Evolutionary conservation across 106 monocot species (phyloP).

Genomic region (Platanthera guangdongensis): DNA sequence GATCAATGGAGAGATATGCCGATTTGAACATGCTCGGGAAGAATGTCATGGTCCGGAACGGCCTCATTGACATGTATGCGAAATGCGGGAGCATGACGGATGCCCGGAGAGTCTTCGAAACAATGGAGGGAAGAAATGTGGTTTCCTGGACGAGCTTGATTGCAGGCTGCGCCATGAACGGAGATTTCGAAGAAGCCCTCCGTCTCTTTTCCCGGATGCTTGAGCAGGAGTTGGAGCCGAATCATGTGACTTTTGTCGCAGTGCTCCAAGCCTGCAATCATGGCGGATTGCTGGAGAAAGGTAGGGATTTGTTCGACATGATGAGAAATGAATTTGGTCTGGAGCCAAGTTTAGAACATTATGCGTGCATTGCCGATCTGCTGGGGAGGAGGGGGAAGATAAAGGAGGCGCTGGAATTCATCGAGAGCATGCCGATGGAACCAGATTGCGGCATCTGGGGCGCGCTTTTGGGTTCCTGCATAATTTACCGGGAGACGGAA

Average conservation of each 20-base stretch:
- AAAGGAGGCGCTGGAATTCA: constrained; percentile 27
- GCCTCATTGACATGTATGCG: constrained; percentile 36
- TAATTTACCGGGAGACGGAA: constrained; percentile 17
- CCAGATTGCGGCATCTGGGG: constrained; percentile 36
- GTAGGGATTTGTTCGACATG: constrained; percentile 17
- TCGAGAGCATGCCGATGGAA: constrained; percentile 18
- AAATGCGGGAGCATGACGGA: constrained; percentile 28
- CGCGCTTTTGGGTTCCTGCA: constrained; percentile 28
- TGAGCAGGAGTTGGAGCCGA: constrained; percentile 16
- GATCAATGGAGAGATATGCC: constrained; percentile 17
- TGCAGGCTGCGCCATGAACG: constrained; percentile 32
- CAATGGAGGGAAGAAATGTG: constrained; percentile 21
- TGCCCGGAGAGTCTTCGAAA: constrained; percentile 22
- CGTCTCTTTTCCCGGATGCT: constrained; percentile 29
- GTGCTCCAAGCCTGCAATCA: constrained; percentile 41
- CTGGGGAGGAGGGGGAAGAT: constrained; percentile 23
- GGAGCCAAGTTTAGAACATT: constrained; percentile 30
- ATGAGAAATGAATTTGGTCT: constrained; percentile 21
- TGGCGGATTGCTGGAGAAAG: constrained; percentile 35
- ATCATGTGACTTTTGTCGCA: constrained; percentile 30
- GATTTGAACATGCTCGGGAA: constrained; percentile 11
- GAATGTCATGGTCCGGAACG: constrained; percentile 19
- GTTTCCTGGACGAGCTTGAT: constrained; percentile 46
- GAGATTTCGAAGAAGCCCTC: constrained; percentile 16
- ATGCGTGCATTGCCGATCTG: constrained; percentile 39